Percentiles rank a stretch among this genome's conserved stretches.
Evolutionary conservation across 2,329 filamentous ascomycete species (phyloP).

Genomic region (Apiospora phragmitis): DNA sequence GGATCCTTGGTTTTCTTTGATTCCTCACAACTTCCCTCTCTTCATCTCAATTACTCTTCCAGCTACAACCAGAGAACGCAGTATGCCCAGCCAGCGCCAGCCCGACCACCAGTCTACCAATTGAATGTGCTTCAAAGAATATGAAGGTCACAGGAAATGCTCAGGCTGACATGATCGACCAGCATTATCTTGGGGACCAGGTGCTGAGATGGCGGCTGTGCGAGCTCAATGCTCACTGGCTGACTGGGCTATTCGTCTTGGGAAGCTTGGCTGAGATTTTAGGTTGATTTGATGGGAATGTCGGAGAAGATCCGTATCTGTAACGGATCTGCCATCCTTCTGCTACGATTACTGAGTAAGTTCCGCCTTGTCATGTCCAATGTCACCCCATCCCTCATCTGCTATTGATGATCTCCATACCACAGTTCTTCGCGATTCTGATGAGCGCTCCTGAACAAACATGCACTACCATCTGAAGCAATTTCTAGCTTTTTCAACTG

Average conservation of each 20-base stretch:
- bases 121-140: conserved; percentile 9
- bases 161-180: conserved; percentile 7
- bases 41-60: background rate
- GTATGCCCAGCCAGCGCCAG: background rate
- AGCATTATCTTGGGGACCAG: background rate
- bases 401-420: conserved; percentile 56
- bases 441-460: conserved; percentile 62
- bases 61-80: background rate
- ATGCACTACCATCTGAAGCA: conserved; percentile 78
- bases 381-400: conserved; percentile 19
- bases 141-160: conserved; percentile 1
- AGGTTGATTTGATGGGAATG: background rate
- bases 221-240: background rate
- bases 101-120: background rate
- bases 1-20: background rate
- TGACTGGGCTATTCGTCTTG: background rate
- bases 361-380: background rate
- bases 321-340: no score
- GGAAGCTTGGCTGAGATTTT: background rate
- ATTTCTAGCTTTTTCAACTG: conserved; percentile 12
- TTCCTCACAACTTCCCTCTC: conserved; percentile 10
- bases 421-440: conserved; percentile 61
- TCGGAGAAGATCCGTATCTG: background rate
- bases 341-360: conserved; percentile 15
- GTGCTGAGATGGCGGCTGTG: background rate